Percentiles rank a stretch among this genome's conserved stretches.
Conservation (phyloP, 306 rosid species). For the Argentina anserina region DNA sequence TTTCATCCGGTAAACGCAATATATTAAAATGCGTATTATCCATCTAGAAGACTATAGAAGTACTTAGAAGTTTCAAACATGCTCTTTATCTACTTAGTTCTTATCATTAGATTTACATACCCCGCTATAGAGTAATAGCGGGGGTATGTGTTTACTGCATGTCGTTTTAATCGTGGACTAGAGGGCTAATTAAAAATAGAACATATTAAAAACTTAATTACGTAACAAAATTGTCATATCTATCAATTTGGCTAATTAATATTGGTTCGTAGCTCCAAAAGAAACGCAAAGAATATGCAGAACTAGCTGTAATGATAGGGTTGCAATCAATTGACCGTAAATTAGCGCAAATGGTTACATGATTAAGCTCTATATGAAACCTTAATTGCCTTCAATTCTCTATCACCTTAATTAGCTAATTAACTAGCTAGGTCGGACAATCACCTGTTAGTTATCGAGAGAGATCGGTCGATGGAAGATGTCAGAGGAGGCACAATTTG, state of each 20-base stretch:
- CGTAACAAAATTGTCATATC: background rate
- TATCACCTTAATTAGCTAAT: background rate
- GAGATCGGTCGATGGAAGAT: conserved; percentile 21
- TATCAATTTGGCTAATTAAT: background rate
- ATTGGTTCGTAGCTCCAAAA: background rate
- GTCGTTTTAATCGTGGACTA: background rate
- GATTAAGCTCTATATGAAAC: too few species aligned
- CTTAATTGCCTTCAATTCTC: background rate
- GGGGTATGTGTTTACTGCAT: background rate
- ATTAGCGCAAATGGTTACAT: background rate
- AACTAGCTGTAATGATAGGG: conserved; percentile 6
- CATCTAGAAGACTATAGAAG: too few species aligned
- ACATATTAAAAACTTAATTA: background rate
- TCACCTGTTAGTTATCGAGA: too few species aligned
- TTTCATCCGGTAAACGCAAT: too few species aligned
- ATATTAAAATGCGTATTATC: too few species aligned
- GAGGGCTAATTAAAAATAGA: background rate
- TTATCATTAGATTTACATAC: too few species aligned
- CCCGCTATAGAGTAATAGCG: background rate
- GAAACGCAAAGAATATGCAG: conserved; percentile 11
- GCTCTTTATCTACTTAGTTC: too few species aligned
- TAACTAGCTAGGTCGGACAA: background rate
- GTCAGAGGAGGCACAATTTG: conserved; percentile 46
- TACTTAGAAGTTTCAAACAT: too few species aligned
- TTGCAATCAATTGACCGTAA: conserved; percentile 14